A percentile compares a stretch with the other conserved stretches of the same genome.
Evolutionary conservation across 306 rosid species (phyloP).

Genomic region (Medicago lupulina): DNA sequence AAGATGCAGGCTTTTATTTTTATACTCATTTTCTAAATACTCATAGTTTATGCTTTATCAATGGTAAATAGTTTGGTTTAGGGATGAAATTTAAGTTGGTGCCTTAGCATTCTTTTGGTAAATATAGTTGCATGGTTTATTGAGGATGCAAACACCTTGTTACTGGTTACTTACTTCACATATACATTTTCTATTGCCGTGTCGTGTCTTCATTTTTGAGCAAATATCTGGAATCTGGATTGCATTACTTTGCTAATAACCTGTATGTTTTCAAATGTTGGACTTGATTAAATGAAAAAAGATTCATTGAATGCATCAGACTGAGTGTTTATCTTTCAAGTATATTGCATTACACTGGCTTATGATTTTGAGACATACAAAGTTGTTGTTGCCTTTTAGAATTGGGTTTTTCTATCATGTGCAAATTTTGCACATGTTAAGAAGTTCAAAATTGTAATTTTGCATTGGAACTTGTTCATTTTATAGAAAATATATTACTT

Average conservation of each 20-base stretch:
- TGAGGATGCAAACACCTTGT: conserved; percentile 14
- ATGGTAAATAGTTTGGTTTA: conserved; percentile 15
- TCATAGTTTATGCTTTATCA: conserved; percentile 22
- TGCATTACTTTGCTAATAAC: not conserved
- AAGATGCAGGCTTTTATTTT: conserved; percentile 9
- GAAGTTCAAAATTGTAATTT: too few relatives aligned
- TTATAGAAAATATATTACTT: too few relatives aligned
- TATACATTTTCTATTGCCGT: conserved; percentile 4
- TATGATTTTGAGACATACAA: conserved; percentile 15
- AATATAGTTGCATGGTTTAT: conserved; percentile 20
- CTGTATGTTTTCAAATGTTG: not conserved
- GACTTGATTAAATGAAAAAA: not conserved
- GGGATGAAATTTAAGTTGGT: conserved; percentile 1
- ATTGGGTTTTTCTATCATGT: not conserved
- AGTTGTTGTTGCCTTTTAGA: conserved; percentile 1
- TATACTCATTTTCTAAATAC: not conserved
- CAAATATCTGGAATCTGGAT: not conserved
- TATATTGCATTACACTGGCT: not conserved
- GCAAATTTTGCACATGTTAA: too few relatives aligned
- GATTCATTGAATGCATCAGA: not conserved
- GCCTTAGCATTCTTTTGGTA: conserved; percentile 10
- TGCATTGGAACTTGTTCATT: too few relatives aligned
- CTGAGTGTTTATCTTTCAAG: not conserved
- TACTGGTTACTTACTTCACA: not conserved
- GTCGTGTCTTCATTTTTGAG: conserved; percentile 28